Conservation (phyloP, 2,329 filamentous ascomycete genomes). For the Aspergillus sergii region DNA sequence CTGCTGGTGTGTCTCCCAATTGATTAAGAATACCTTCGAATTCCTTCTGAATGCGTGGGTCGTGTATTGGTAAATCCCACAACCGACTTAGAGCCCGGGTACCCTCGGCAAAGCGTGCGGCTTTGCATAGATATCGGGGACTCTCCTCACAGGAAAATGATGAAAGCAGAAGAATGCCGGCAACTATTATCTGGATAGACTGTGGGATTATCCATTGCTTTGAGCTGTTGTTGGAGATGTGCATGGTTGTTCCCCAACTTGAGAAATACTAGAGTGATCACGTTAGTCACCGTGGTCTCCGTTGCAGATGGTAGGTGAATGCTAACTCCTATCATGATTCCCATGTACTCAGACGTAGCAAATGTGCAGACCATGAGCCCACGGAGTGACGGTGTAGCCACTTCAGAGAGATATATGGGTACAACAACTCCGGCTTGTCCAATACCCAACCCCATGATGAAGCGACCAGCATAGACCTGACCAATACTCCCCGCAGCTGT, state of each 20-base stretch:
- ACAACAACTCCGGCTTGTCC: constrained; percentile 74
- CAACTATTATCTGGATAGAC: constrained; percentile 71
- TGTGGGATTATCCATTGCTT: constrained; percentile 64
- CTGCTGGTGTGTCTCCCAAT: not conserved
- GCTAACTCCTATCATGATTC: constrained; percentile 25
- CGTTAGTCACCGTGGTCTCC: not conserved
- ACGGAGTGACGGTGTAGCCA: constrained; percentile 70
- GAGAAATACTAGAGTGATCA: constrained; percentile 26
- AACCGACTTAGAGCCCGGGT: constrained; percentile 54
- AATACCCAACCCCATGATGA: constrained; percentile 36
- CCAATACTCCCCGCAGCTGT: constrained; percentile 33
- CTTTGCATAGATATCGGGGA: constrained; percentile 67
- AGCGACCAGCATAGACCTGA: constrained; percentile 34
- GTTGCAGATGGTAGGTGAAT: no score
- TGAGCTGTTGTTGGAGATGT: constrained; percentile 46
- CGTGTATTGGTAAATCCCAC: constrained; percentile 30
- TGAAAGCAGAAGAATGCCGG: constrained; percentile 66
- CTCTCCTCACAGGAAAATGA: constrained; percentile 68
- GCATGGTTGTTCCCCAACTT: constrained; percentile 51
- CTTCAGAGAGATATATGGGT: constrained; percentile 85
- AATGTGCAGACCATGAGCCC: constrained; percentile 55
- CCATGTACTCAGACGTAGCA: constrained; percentile 25
- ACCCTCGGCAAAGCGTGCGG: constrained; percentile 55
- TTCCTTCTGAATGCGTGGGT: constrained; percentile 15
- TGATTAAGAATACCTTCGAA: constrained; percentile 14